phyloP scores from a whole-genome alignment of 306 rosid genomes.

The Prunus salicina region DNA sequence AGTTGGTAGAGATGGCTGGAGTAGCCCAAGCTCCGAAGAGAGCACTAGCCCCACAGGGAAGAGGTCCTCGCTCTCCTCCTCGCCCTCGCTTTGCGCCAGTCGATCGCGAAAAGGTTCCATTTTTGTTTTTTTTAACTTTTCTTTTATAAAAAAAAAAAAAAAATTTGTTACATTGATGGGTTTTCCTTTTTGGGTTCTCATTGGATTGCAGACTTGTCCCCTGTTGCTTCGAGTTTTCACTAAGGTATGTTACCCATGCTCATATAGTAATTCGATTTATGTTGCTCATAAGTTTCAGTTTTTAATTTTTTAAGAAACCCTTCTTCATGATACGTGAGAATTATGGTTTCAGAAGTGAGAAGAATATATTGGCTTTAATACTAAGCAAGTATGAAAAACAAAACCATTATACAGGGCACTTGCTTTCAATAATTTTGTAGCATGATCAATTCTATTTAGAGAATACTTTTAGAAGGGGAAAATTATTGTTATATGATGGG shows the following conservation, averaged over 20 bases:
- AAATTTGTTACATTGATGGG: neutral
- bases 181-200: neutral
- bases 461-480: neutral
- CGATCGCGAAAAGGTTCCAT: conserved; percentile 49
- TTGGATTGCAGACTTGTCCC: conserved; percentile 71
- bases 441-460: neutral
- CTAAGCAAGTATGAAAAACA: too few species aligned
- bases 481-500: neutral
- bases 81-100: conserved; percentile 34
- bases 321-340: neutral
- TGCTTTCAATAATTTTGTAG: neutral
- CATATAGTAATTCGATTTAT: neutral
- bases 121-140: neutral
- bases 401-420: too few species aligned
- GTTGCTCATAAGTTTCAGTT: neutral
- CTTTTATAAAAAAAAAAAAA: too few species aligned
- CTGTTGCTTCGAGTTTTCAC: conserved; percentile 87
- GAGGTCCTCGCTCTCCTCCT: conserved; percentile 28
- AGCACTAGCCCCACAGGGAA: conserved; percentile 28
- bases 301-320: neutral
- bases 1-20: conserved; percentile 31
- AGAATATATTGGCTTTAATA: neutral
- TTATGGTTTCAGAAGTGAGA: neutral
- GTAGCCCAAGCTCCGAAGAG: conserved; percentile 39
- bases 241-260: conserved; percentile 43